Conservation (phyloP, 2,329 filamentous ascomycete species). For the Diaporthe velutina region DNA sequence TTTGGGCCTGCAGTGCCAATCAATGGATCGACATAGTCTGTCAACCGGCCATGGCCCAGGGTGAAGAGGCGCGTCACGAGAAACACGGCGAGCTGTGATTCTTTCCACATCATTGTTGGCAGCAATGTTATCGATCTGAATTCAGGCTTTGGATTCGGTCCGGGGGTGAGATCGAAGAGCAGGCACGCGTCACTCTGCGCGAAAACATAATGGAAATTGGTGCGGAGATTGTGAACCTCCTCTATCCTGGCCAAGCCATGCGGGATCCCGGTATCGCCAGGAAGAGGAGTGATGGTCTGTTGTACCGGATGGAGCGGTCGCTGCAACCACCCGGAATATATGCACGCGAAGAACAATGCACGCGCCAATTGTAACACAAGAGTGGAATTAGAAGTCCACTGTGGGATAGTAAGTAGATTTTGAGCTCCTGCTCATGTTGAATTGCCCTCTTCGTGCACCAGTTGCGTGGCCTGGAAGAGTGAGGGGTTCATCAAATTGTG, state of each 20-base stretch:
- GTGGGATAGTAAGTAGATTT: neutral
- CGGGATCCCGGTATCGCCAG: constrained; percentile 13
- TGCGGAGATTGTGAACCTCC: constrained; percentile 11
- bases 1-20: constrained; percentile 31
- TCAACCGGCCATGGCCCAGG: neutral
- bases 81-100: neutral
- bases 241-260: constrained; percentile 7
- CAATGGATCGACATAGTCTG: constrained; percentile 30
- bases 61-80: neutral
- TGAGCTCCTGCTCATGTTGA: neutral
- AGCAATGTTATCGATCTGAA: neutral
- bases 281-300: constrained; percentile 22
- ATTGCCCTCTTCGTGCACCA: too few relatives aligned
- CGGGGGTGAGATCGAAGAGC: neutral
- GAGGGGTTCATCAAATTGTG: neutral
- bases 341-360: neutral
- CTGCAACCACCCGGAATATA: neutral
- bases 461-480: neutral
- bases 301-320: constrained; percentile 5
- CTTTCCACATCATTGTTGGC: neutral
- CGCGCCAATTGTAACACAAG: neutral
- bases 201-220: neutral
- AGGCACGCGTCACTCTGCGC: neutral
- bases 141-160: too few relatives aligned
- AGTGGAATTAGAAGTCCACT: neutral